Base-by-base conservation (phyloP, 2,329 filamentous ascomycete species). In the Cadophora gregata region DNA sequence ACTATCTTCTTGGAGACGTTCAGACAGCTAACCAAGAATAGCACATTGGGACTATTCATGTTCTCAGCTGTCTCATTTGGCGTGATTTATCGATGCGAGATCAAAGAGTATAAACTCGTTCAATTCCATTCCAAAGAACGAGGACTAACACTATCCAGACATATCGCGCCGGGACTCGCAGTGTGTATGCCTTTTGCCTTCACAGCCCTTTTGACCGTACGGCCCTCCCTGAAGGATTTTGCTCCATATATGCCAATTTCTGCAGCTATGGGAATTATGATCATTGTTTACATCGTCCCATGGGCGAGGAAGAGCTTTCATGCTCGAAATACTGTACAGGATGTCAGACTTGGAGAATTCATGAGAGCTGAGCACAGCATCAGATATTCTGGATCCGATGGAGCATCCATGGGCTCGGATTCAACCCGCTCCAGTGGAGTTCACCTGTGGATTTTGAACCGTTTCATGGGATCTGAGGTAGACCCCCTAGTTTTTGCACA, bases 91-190 rank as follows among this genome's bases (percentile, higher is more conserved):
- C 36, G 47, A 16, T 7, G 4, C 21, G 33, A 55, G 19, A 56
- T 65, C 47, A 42, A 25, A n/a, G 53, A 64, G 62, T 64, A 64
- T 45, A 29, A 45, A n/a, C 36, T 14, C 36, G 16, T 38, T 8
- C 36, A 16, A 38, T 38, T 10, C 12, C 36, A 10, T 8, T 38
- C 12, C 8, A 38, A 7, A 16, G 6, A 38, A 38, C 9, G 36
- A 8, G 16, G 36, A 38, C 21, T 45, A 45, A 45, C 42, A 56
- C 53, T 33, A 36, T 56, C 21, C 33, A 65, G 58, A 19, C 50
- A 62, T 33, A 48, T 24, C 8, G 58, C 29, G 7, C 48, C 31
- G 3, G 25, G 42, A 10, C 38, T 66, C 36, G 33, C 10, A 16
- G 12, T 38, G 14, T 29, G 21, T 21, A 21, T 55, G 6, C 16